Evolutionary conservation across 805 yeast genomes (phyloP).

Genomic region (Schwanniomyces yamadae): DNA sequence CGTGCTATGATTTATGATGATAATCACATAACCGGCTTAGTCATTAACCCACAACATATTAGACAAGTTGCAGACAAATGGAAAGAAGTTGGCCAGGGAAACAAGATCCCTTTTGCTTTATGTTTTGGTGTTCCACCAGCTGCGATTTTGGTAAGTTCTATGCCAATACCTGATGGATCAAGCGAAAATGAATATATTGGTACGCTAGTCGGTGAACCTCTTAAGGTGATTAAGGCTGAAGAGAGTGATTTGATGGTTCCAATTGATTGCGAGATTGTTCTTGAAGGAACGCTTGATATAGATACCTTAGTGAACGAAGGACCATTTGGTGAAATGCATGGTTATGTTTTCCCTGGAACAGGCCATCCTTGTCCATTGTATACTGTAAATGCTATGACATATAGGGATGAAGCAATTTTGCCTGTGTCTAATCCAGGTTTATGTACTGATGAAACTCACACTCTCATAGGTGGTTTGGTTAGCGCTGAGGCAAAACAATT

Average conservation of each 20-base stretch:
- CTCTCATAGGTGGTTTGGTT: slow-evolving; percentile 21
- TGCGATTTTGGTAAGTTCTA: slow-evolving; percentile 21
- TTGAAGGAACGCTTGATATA: slow-evolving; percentile 21
- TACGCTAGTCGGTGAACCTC: slow-evolving; percentile 22
- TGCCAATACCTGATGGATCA: slow-evolving; percentile 22
- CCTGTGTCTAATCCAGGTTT: slow-evolving; percentile 27
- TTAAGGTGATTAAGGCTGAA: slow-evolving; percentile 21
- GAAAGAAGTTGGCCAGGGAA: slow-evolving; percentile 20
- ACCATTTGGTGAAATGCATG: slow-evolving; percentile 32
- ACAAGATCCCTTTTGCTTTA: slow-evolving; percentile 19
- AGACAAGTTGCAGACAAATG: slow-evolving; percentile 20
- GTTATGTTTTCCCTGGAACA: slow-evolving; percentile 20
- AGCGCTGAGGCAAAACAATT: slow-evolving; percentile 15
- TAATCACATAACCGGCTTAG: slow-evolving; percentile 22
- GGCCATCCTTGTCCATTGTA: slow-evolving; percentile 25
- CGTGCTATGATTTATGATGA: slow-evolving; percentile 22
- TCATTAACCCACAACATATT: slow-evolving; percentile 24
- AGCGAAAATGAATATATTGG: slow-evolving; percentile 23
- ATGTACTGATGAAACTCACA: slow-evolving; percentile 25
- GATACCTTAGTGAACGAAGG: slow-evolving; percentile 18
- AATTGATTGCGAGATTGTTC: slow-evolving; percentile 21
- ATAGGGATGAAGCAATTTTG: slow-evolving; percentile 22
- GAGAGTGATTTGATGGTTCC: slow-evolving; percentile 22
- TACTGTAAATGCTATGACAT: slow-evolving; percentile 18
- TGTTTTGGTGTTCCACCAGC: slow-evolving; percentile 30